phyloP scores from a whole-genome alignment of 228 moss, liverwort and hornwort genomes.

The Sphagnum magellanicum region DNA sequence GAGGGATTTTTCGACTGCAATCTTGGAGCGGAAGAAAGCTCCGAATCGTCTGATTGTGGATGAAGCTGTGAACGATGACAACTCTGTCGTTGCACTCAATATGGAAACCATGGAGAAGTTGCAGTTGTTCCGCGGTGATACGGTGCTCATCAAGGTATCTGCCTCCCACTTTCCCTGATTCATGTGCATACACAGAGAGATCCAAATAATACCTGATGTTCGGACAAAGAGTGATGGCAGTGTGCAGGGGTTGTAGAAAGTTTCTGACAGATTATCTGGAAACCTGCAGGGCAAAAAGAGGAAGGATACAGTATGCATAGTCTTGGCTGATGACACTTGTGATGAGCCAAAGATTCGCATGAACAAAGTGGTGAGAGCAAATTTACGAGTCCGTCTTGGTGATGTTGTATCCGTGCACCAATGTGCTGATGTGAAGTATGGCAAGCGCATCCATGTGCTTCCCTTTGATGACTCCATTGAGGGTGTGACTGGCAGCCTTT shows the following conservation, averaged over 20 bases:
- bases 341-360: conserved; percentile 47
- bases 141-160: conserved; percentile 34
- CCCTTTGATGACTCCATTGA: conserved; percentile 40
- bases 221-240: too few relatives aligned
- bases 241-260: too few relatives aligned
- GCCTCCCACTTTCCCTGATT: not conserved
- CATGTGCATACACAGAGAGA: too few relatives aligned
- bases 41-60: conserved; percentile 41
- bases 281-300: conserved; percentile 34
- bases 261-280: not conserved
- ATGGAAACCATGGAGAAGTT: conserved; percentile 46
- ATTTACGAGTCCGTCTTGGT: conserved; percentile 35
- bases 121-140: conserved; percentile 46
- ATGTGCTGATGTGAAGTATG: conserved; percentile 45
- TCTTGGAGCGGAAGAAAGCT: conserved; percentile 44
- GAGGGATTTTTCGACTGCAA: conserved; percentile 38
- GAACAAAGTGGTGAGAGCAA: conserved; percentile 44
- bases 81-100: conserved; percentile 43
- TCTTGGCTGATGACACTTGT: conserved; percentile 38
- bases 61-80: conserved; percentile 47
- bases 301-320: conserved; percentile 43
- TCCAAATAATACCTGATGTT: too few relatives aligned
- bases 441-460: conserved; percentile 42
- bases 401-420: conserved; percentile 46
- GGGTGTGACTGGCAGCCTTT: conserved; percentile 37